Base-by-base conservation (phyloP, 2,329 filamentous ascomycete genomes). In the Dryadomyces quercus-mongolicae region DNA sequence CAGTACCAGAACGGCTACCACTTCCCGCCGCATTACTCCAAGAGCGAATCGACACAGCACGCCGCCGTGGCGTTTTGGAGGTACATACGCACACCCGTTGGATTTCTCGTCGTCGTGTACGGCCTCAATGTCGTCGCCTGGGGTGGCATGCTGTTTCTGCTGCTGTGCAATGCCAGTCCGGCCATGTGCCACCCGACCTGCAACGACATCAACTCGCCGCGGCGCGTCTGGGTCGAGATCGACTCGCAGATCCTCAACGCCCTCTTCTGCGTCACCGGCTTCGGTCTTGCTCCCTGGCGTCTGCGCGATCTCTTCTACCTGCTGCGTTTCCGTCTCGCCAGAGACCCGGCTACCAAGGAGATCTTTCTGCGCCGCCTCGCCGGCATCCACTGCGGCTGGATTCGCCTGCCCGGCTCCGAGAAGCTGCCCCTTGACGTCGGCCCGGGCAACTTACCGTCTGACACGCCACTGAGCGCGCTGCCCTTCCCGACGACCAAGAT, bases 61-160 rank as follows among this genome's bases (percentile, higher is more conserved):
- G 80, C 77, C 1, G 63, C 82, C 13, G 70, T 74, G 31, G 76
- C 79, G 0, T 88, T 86, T 63, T 84, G 81, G 80, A 77, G 80
- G 52, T 95, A 88, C 71, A 80, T 86, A 61, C 71, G 78, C 42
- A 94, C 88, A 0, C 85, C 85, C 0, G 68, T 86, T 54, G 88
- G 89, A 2, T 89, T 93, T 65, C 71, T 88, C 53, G 79, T 92
- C 44, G 86, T 83, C 2, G 66, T 95, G 6, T 95, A 94, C 67
- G 82, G 85, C 13, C 76, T 93, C 55, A 91, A 92, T 59, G 78
- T 95, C 20, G 80, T 95, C 10, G 90, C 86, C 0, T 95, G 89
- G 89, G 89, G 89, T 52, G 88, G 86, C 55, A 95, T 95, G 89
- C 75, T 95, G 38, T 94, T 95, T 69, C 72, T 95, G 18, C 74